Conservation (phyloP, 139 green algal species). For the Edaphochlamys debaryana region DNA sequence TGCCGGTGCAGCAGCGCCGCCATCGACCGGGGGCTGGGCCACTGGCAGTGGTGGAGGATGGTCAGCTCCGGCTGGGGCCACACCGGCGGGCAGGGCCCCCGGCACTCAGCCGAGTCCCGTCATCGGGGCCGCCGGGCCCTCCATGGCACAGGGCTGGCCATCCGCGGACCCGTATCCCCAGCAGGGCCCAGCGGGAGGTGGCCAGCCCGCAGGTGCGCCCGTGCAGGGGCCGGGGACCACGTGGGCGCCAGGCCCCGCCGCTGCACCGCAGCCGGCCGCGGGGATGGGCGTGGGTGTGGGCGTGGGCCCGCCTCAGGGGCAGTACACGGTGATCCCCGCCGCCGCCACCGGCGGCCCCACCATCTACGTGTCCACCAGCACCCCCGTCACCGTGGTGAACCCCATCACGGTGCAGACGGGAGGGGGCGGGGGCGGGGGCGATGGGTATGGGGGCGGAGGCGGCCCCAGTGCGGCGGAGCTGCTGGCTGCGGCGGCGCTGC, state of each 20-base stretch:
- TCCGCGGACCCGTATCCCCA: too few species aligned
- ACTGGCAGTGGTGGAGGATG: too few species aligned
- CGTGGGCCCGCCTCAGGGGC: not conserved
- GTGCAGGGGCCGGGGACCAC: too few species aligned
- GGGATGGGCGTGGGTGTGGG: not conserved
- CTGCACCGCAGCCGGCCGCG: too few species aligned
- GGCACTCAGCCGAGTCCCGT: too few species aligned
- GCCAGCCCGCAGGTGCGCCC: too few species aligned
- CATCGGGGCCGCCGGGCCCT: too few species aligned
- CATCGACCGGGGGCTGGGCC: not conserved
- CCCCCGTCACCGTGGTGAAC: slow-evolving; percentile 24
- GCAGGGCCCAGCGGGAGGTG: too few species aligned
- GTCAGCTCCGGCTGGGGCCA: too few species aligned
- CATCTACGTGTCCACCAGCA: slow-evolving; percentile 36
- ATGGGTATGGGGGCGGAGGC: not conserved
- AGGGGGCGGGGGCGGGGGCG: not conserved
- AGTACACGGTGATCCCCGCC: not conserved
- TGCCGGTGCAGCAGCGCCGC: not conserved
- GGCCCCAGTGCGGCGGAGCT: not conserved
- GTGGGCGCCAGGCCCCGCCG: too few species aligned
- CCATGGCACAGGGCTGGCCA: too few species aligned
- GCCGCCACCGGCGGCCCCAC: not conserved
- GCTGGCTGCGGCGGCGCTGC: not conserved
- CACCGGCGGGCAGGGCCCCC: too few species aligned
- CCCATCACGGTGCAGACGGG: slow-evolving; percentile 4